Conservation (phyloP, 768 basidiomycete genomes). For the Exsudoporus frostii region DNA sequence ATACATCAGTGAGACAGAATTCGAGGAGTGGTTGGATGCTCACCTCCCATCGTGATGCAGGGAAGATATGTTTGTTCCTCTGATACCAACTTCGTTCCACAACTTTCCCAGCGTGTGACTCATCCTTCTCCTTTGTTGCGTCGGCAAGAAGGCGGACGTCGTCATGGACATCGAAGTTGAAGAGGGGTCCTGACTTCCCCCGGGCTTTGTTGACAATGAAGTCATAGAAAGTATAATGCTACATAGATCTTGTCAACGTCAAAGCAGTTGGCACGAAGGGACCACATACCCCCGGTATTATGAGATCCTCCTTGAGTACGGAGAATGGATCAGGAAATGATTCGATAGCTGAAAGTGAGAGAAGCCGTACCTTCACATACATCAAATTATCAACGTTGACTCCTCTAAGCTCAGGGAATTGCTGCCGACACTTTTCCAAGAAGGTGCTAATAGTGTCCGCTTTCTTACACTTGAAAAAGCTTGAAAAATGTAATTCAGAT, state of each 20-base stretch:
- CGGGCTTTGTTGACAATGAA: conserved; percentile 98
- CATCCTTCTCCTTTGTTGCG: conserved; percentile 95
- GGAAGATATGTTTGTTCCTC: conserved; percentile 96
- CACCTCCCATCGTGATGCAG: conserved; percentile 95
- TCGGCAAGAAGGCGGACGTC: conserved; percentile 93
- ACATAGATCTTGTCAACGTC: conserved; percentile 1
- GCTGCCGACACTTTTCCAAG: conserved; percentile 88
- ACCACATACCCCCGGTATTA: conserved; percentile 84
- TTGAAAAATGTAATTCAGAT: not conserved
- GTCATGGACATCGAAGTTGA: conserved; percentile 99
- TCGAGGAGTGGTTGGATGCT: conserved; percentile 19
- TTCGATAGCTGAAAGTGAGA: not conserved
- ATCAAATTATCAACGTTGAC: conserved; percentile 94
- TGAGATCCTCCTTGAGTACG: conserved; percentile 79
- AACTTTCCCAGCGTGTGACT: conserved; percentile 98
- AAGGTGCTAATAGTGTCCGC: conserved; percentile 86
- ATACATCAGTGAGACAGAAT: not conserved
- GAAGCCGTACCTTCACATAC: conserved; percentile 83
- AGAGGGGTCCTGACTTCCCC: conserved; percentile 95
- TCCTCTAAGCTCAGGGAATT: conserved; percentile 88
- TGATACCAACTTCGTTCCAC: conserved; percentile 96
- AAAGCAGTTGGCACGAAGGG: not conserved
- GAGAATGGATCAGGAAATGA: conserved; percentile 2
- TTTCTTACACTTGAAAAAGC: conserved; percentile 79
- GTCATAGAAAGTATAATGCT: conserved; percentile 98